Conservation (phyloP, 345 rosid species). For the Eucalyptus pauciflora region DNA sequence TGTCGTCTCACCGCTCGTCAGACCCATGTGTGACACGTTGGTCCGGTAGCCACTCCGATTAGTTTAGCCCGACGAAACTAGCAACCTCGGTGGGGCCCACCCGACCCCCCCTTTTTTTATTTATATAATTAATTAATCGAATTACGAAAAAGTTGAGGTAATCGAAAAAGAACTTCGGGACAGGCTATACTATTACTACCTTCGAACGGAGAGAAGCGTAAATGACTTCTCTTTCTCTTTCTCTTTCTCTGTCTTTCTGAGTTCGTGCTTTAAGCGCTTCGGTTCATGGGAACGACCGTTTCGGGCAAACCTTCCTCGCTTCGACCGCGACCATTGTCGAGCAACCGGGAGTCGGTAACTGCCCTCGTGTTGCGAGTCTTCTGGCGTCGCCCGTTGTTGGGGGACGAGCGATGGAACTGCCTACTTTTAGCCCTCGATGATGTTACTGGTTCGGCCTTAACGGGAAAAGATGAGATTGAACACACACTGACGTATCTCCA, state of each 20-base stretch:
- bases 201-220: neutral
- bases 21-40: neutral
- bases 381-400: neutral
- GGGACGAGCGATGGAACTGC: neutral
- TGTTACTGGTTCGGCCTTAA: neutral
- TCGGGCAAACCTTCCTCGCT: neutral
- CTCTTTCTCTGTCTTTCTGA: neutral
- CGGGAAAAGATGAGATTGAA: neutral
- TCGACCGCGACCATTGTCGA: neutral
- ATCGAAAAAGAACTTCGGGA: too few species aligned
- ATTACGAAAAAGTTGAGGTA: neutral
- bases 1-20: neutral
- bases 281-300: neutral
- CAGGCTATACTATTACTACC: too few species aligned
- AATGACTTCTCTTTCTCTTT: neutral
- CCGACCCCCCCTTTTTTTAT: neutral
- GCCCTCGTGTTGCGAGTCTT: neutral
- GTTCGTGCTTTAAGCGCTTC: neutral
- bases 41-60: neutral
- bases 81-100: neutral
- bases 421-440: neutral
- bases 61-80: neutral
- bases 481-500: neutral
- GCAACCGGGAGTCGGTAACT: neutral
- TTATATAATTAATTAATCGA: too few species aligned